These are phyloP conservation scores for Corymbia calophylla DNA, from an alignment of 441 rosid genomes.

Conservation along the genomic window DNA sequence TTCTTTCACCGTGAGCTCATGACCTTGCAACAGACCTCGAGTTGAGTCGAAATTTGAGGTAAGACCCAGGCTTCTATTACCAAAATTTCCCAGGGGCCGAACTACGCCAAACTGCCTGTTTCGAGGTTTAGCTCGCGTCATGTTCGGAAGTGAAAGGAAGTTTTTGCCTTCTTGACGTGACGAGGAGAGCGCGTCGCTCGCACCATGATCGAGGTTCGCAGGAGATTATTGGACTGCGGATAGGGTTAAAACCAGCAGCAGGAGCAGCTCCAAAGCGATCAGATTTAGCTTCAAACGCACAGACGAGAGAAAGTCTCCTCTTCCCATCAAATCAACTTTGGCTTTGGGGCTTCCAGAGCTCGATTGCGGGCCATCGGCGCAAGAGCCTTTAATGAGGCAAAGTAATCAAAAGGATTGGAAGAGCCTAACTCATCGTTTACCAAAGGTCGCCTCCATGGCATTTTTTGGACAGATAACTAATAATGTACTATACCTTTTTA, in stretches of 20 bases:
- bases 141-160: neutral
- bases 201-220: neutral
- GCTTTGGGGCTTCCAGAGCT: neutral
- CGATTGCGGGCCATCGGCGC: neutral
- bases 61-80: no score
- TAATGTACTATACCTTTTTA: neutral
- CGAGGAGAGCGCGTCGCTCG: neutral
- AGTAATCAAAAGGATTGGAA: neutral
- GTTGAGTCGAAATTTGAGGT: no score
- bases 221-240: neutral
- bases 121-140: neutral
- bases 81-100: neutral
- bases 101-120: accelerated
- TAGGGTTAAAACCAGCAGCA: neutral
- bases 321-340: neutral
- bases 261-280: neutral
- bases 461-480: neutral
- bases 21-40: no score
- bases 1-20: no score
- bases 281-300: neutral
- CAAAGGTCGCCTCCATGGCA: neutral
- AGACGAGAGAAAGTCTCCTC: neutral
- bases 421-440: neutral
- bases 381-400: neutral
- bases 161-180: neutral